Base-by-base conservation (phyloP, 495 filamentous ascomycete species). In the Podospora conica region DNA sequence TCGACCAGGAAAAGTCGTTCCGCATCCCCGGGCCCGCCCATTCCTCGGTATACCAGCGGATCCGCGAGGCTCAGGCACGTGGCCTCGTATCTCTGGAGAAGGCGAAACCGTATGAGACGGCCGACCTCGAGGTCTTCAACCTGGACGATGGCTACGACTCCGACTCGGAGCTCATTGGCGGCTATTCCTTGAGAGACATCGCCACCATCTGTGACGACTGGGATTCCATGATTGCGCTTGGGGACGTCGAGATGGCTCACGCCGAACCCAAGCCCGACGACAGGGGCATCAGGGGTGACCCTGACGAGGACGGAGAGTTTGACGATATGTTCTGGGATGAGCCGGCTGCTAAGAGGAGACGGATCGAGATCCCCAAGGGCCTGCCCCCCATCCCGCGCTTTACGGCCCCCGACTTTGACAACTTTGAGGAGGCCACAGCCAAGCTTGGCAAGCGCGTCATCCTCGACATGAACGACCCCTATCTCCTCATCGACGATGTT, bases 401-500 rank as follows among this genome's bases (percentile, higher is more conserved):
- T 61, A 76, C 77, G 20, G 75, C 75, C 22, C 72, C 79, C 59
- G 70, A 79, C 66, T 75, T 87, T 56, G 83, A 86, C 61, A 71
- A 80, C 66, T 84, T 85, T 31, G 77, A 82, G 60, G 82, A 87
- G 70, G 83, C 85, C 18, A 91, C 89, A 5, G 79, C 87, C 4
- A 85, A 85, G 65, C 78, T 93, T 65, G 87, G 89, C 24, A 92
- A 91, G 74, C 86, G 82, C 33, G 87, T 96, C 55, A 84, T 85
- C 1, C 83, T 99, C n/a, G 92, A 98, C 69, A 83, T 96, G 67
- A 93, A 93, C 68, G 95, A 99, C 73, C 91, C 91, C 0, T 85
- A 92, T 67, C 84, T 99, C 25, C 82, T 99, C 2, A 81, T 98
- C 25, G 76, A 77, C 3, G 75, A 76, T n/a, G 68, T 73, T 10